Evolutionary conservation across 305 asterid genomes (phyloP), one percentile per base, ranked within the genome.

Genomic region (Fraxinus ornus): DNA sequence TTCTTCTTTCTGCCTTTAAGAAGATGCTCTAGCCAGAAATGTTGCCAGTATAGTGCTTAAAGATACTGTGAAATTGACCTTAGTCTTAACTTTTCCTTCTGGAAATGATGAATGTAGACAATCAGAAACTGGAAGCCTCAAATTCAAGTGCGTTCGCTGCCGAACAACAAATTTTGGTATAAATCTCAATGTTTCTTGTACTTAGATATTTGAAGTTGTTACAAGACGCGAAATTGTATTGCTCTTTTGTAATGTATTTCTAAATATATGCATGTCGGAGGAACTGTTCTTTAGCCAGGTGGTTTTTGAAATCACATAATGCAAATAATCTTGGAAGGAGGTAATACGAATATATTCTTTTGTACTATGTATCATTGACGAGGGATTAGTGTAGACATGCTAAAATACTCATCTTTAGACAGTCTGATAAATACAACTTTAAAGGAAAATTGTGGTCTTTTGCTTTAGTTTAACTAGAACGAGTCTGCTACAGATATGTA

Each of bases 151-250:
- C 97, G 83, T 89, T 95, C 70, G 90, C 89, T 81, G 98, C 98
- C 77, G 99, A 96, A 76, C 98, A 96, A 81, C 99, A 96, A 90
- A 96, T 96, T 89, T 89, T 96, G 79, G 98, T 96, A 75, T 78
- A 36, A 21, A 60, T 75, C 80, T 52, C 49, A 17, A 75, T 79
- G 62, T 81, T 83, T 82, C 37, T 55, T 21, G 72, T 21, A 78
- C 13, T 78, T 81, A 68, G 49, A 60, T 80, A 44, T 70, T 21
- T 72, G 72, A 62, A 68, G 21, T 28, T 68, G 37, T 12, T 68
- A 66, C 22, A 39, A 74, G 22, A 22, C 78, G 24, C 28, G 17
- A 21, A 57, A 74, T 82, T 28, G 13, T 57, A 41, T 35, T 76
- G 35, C 75, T 35, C n/a, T 83, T 79, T 21, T 80, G 49, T 73